Percentiles rank a stretch among this genome's conserved stretches.
Evolutionary conservation across 495 filamentous ascomycete genomes (phyloP).

Genomic region (Staphylotrichum longicolle): DNA sequence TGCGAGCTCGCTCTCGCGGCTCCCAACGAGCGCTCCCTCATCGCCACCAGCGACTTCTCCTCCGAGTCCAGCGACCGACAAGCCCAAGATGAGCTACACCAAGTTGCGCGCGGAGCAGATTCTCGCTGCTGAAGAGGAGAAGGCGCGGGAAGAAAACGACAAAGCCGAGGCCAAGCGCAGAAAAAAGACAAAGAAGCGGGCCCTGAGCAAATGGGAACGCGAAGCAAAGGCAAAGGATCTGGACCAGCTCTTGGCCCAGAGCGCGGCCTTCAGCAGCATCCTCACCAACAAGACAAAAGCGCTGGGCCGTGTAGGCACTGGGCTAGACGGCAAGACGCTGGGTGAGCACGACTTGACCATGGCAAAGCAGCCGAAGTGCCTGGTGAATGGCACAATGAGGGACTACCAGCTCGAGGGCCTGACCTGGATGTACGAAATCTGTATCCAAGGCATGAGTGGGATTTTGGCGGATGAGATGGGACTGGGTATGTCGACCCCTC

Average conservation of each 20-base stretch:
- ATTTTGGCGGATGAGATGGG: slow-evolving; percentile 99
- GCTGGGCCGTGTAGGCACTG: slow-evolving; percentile 53
- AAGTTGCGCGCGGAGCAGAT: slow-evolving; percentile 42
- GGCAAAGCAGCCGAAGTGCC: slow-evolving; percentile 77
- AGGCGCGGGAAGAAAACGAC: slow-evolving; percentile 46
- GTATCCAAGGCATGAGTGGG: slow-evolving; percentile 80
- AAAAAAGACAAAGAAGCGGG: slow-evolving; percentile 48
- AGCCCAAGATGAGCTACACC: slow-evolving; percentile 39
- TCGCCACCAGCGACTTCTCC: slow-evolving; percentile 39
- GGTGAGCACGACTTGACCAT: slow-evolving; percentile 75
- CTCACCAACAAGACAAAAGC: slow-evolving; percentile 55
- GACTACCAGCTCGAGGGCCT: slow-evolving; percentile 92
- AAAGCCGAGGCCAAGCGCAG: slow-evolving; percentile 47
- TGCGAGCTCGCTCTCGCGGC: slow-evolving; percentile 34
- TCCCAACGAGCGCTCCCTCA: slow-evolving; percentile 43
- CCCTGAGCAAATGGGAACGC: slow-evolving; percentile 52
- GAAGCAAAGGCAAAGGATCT: slow-evolving; percentile 52
- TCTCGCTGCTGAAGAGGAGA: slow-evolving; percentile 54
- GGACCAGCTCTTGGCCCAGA: slow-evolving; percentile 48
- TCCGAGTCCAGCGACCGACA: slow-evolving; percentile 17
- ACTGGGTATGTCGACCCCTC: slow-evolving; percentile 53
- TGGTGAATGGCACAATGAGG: slow-evolving; percentile 88
- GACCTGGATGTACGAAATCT: slow-evolving; percentile 89
- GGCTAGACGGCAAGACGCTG: slow-evolving; percentile 54
- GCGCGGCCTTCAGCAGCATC: slow-evolving; percentile 51